Percentiles rank a stretch among this genome's conserved stretches.
These are phyloP conservation scores for Barbarea vulgaris DNA, from an alignment of 345 rosid species.

Conservation along the genomic window DNA sequence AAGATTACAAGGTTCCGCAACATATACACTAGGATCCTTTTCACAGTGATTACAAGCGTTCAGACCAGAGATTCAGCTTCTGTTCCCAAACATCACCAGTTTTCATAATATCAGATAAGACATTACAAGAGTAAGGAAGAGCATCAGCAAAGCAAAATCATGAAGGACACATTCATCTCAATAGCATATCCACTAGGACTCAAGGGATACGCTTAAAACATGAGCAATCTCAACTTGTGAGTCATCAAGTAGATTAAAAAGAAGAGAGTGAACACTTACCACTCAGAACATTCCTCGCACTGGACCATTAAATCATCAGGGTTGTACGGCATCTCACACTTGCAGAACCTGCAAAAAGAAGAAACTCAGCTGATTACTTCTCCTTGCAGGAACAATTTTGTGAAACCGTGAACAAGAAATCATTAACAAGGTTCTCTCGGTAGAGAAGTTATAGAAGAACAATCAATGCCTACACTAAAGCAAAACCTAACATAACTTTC, in stretches of 20 bases:
- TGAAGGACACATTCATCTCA: background rate
- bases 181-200: slow-evolving; percentile 4
- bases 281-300: slow-evolving; percentile 90
- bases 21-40: background rate
- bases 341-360: slow-evolving; percentile 75
- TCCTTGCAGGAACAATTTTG: background rate
- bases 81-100: background rate
- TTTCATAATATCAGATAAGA: background rate
- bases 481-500: background rate
- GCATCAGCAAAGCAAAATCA: background rate
- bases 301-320: slow-evolving; percentile 98
- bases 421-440: too few species aligned
- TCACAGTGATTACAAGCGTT: background rate
- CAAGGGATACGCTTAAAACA: background rate
- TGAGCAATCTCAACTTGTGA: background rate
- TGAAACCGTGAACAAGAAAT: background rate
- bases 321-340: slow-evolving; percentile 99
- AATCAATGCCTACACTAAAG: background rate
- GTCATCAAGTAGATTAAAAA: background rate
- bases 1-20: background rate
- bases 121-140: background rate
- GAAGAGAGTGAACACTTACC: slow-evolving; percentile 51
- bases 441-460: background rate
- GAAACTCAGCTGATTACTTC: background rate
- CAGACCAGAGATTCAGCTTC: background rate